These are phyloP conservation scores for Alternaria sp. DNA, from an alignment of 2,329 filamentous ascomycete species.

Conservation along the genomic window DNA sequence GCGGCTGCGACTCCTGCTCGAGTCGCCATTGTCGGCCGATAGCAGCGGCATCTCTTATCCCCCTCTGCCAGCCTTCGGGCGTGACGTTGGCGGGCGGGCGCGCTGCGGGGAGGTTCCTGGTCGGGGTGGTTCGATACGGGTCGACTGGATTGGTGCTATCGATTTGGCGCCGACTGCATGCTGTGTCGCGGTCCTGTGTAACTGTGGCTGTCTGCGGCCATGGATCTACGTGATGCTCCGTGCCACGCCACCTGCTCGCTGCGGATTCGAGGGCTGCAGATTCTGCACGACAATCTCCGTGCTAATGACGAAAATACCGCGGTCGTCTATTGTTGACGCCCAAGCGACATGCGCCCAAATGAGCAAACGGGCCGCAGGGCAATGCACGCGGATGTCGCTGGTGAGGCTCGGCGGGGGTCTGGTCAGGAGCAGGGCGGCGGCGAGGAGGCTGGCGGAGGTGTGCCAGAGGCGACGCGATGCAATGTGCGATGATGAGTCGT, in stretches of 20 bases:
- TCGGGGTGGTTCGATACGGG: neutral
- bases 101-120: conserved; percentile 18
- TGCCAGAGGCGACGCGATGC: conserved; percentile 5
- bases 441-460: conserved; percentile 19
- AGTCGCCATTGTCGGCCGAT: conserved; percentile 34
- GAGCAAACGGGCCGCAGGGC: conserved; percentile 9
- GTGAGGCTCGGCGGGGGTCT: conserved; percentile 18
- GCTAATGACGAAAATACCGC: conserved; percentile 7
- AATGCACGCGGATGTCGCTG: conserved; percentile 9
- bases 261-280: neutral
- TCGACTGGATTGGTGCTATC: conserved; percentile 36
- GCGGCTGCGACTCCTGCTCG: conserved; percentile 39
- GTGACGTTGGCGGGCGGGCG: conserved; percentile 9
- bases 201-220: conserved; percentile 40
- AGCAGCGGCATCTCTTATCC: conserved; percentile 33
- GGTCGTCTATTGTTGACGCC: conserved; percentile 33
- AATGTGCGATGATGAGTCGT: conserved; percentile 21
- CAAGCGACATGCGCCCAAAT: conserved; percentile 30
- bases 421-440: conserved; percentile 19
- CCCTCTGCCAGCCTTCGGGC: conserved; percentile 10
- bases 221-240: conserved; percentile 26
- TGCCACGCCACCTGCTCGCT: conserved; percentile 6
- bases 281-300: conserved; percentile 9
- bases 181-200: conserved; percentile 35
- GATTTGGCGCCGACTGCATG: conserved; percentile 43